Conservation (phyloP, 2,329 filamentous ascomycete species). For the Neospermospora avenae region DNA sequence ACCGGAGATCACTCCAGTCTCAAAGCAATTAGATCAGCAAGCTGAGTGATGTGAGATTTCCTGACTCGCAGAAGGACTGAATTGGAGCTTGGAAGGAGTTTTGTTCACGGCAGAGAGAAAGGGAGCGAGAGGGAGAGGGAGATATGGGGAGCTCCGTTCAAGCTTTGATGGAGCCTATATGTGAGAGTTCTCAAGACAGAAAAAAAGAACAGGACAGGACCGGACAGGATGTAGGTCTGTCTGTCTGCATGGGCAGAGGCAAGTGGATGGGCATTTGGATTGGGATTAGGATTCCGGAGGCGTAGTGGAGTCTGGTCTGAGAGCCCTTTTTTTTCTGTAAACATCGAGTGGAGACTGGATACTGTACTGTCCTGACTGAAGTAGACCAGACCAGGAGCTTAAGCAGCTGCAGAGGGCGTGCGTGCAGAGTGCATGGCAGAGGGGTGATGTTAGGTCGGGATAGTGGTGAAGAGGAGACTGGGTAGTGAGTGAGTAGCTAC, state of each 20-base stretch:
- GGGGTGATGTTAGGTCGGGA: background rate
- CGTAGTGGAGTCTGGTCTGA: slow-evolving; percentile 27
- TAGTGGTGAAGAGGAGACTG: background rate
- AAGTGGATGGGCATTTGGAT: background rate
- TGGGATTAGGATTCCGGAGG: slow-evolving; percentile 13
- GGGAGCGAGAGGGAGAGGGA: background rate
- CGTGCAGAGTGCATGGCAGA: slow-evolving; percentile 5
- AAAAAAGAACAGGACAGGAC: background rate
- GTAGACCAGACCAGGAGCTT: background rate
- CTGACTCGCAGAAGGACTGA: slow-evolving; percentile 21
- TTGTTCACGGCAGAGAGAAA: background rate
- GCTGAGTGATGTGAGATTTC: slow-evolving; percentile 9
- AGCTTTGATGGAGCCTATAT: slow-evolving; percentile 22
- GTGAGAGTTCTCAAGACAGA: slow-evolving; percentile 10
- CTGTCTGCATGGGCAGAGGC: background rate
- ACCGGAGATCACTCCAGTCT: background rate
- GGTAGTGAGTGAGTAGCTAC: too few relatives aligned
- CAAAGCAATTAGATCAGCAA: slow-evolving; percentile 6
- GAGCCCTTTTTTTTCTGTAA: slow-evolving; percentile 18
- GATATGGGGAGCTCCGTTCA: slow-evolving; percentile 8
- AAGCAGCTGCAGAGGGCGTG: background rate
- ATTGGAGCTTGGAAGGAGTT: slow-evolving; percentile 3
- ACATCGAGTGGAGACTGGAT: slow-evolving; percentile 19
- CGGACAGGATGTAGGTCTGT: background rate
- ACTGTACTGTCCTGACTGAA: background rate